Evolutionary conservation across 345 rosid genomes (phyloP).

Genomic region (Zanthoxylum bungeanum): DNA sequence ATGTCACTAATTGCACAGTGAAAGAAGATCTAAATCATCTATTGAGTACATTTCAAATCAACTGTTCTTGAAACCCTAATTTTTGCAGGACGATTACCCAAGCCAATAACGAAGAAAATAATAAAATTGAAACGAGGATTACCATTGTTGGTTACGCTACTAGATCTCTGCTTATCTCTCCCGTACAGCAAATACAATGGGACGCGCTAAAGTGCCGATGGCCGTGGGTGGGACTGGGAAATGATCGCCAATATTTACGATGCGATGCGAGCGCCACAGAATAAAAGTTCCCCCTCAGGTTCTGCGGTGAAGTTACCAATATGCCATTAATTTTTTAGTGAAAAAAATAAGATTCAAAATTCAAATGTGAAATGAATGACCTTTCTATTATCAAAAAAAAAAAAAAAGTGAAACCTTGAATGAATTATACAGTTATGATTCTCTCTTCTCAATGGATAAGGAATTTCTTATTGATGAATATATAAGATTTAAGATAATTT

Average conservation of each 20-base stretch:
- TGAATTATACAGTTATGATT: no score
- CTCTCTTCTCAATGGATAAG: no score
- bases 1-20: not conserved
- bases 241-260: not conserved
- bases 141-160: conserved; percentile 15
- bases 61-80: conserved; percentile 18
- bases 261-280: not conserved
- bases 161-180: conserved; percentile 6
- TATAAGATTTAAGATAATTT: no score
- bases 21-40: not conserved
- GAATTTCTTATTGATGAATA: no score
- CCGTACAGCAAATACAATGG: not conserved
- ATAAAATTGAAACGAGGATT: not conserved
- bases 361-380: no score
- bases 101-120: conserved; percentile 1
- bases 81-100: not conserved
- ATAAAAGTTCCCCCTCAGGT: not conserved
- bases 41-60: not conserved
- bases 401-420: no score
- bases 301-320: conserved; percentile 1
- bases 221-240: not conserved
- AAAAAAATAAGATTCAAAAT: no score
- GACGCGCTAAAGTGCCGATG: conserved; percentile 6
- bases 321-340: not conserved
- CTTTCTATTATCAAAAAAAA: no score